Percentiles rank a stretch among this genome's conserved stretches.
Conservation (phyloP, 257 asterid species). For the Schizonepeta tenuifolia region DNA sequence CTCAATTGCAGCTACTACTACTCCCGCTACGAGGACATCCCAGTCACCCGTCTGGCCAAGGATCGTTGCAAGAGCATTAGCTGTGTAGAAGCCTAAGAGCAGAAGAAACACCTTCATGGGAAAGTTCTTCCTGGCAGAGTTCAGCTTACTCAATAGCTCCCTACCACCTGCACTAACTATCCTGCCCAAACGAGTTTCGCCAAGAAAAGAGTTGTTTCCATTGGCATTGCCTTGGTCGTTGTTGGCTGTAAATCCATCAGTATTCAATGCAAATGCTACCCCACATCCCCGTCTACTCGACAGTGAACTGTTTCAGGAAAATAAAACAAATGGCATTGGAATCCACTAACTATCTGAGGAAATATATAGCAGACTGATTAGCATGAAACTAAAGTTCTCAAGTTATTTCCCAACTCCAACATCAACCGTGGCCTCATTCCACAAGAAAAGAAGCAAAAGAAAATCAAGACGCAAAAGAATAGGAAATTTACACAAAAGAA, state of each 20-base stretch:
- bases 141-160: slow-evolving; percentile 72
- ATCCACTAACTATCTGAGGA: background rate
- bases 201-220: slow-evolving; percentile 50
- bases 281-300: slow-evolving; percentile 45
- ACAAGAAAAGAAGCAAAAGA: background rate
- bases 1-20: slow-evolving; percentile 92
- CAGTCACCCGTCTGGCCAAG: slow-evolving; percentile 98
- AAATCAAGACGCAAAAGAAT: background rate
- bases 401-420: background rate
- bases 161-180: slow-evolving; percentile 83
- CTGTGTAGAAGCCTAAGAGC: slow-evolving; percentile 93
- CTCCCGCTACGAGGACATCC: slow-evolving; percentile 96
- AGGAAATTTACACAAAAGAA: background rate
- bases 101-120: slow-evolving; percentile 92
- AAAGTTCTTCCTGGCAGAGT: slow-evolving; percentile 76
- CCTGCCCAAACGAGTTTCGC: slow-evolving; percentile 91
- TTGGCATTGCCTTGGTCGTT: slow-evolving; percentile 54
- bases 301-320: slow-evolving; percentile 41
- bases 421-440: background rate
- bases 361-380: background rate
- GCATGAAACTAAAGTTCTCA: background rate
- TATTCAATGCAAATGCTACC: slow-evolving; percentile 65
- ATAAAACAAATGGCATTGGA: slow-evolving; percentile 19
- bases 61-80: slow-evolving; percentile 90
- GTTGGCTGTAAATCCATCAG: slow-evolving; percentile 66